phyloP scores from a whole-genome alignment of 805 yeast genomes.

The Metschnikowia continentalis region DNA sequence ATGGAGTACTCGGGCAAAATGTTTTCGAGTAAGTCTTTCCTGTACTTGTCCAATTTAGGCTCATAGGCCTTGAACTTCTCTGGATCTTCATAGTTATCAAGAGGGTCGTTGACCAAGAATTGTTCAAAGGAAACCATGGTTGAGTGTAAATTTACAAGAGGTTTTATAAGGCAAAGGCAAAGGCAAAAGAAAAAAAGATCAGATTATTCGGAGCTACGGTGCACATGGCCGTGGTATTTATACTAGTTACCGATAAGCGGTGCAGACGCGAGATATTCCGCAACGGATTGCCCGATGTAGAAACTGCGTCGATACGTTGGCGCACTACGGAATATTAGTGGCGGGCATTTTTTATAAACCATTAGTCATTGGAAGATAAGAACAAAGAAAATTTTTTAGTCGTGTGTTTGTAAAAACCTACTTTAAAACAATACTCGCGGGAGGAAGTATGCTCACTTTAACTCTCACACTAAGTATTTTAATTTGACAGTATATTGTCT shows the following conservation, averaged over 20 bases:
- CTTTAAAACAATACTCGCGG: too few relatives aligned
- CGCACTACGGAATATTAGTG: not conserved
- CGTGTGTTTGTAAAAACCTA: too few relatives aligned
- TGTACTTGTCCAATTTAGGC: slow-evolving; percentile 45
- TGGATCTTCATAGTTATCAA: slow-evolving; percentile 35
- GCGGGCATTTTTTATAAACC: not conserved
- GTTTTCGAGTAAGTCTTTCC: slow-evolving; percentile 31
- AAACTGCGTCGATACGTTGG: not conserved
- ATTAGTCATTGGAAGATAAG: too few relatives aligned
- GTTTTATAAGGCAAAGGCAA: not conserved
- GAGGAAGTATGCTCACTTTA: too few relatives aligned
- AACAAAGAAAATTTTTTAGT: too few relatives aligned
- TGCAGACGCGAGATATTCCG: not conserved
- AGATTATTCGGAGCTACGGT: too few relatives aligned
- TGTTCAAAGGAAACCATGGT: slow-evolving; percentile 17
- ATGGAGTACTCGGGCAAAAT: slow-evolving; percentile 39
- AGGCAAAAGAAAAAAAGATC: too few relatives aligned
- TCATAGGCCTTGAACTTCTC: slow-evolving; percentile 40
- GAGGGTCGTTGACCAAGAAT: slow-evolving; percentile 30
- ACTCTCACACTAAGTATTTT: too few relatives aligned
- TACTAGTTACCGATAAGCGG: not conserved
- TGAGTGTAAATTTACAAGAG: not conserved
- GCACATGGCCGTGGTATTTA: not conserved
- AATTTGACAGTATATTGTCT: too few relatives aligned
- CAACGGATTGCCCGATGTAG: not conserved